Conservation (phyloP, 139 green algal species). For the Chlamydomonas eustigma region DNA sequence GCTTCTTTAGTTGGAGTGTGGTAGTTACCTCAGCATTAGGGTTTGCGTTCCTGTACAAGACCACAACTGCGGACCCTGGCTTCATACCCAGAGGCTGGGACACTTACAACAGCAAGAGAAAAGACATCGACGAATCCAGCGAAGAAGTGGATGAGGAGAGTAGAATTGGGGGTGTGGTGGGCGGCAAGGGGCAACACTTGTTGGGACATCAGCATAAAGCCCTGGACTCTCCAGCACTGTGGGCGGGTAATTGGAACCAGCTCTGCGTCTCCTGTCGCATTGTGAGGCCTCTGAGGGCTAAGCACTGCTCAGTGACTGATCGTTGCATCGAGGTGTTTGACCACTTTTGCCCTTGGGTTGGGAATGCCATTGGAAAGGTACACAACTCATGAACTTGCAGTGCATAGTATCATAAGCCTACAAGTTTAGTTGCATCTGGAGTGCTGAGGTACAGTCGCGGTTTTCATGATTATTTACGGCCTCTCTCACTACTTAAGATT, state of each 20-base stretch:
- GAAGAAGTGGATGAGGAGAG: not conserved
- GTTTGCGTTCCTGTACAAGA: conserved; percentile 69
- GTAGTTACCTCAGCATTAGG: not conserved
- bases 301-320: conserved; percentile 84
- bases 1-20: conserved; percentile 9
- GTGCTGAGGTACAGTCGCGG: too few relatives aligned
- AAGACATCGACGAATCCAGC: not conserved
- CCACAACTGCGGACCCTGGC: conserved; percentile 75
- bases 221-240: conserved; percentile 81
- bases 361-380: conserved; percentile 82
- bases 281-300: conserved; percentile 84
- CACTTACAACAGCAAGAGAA: conserved; percentile 20
- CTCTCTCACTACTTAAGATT: too few relatives aligned
- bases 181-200: not conserved
- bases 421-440: too few relatives aligned
- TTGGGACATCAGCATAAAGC: conserved; percentile 17
- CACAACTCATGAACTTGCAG: too few relatives aligned
- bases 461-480: too few relatives aligned
- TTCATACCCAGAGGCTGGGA: conserved; percentile 58
- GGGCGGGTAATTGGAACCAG: conserved; percentile 81
- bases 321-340: conserved; percentile 93
- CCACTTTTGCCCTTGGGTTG: conserved; percentile 97
- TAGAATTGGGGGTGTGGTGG: not conserved
- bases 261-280: conserved; percentile 90
- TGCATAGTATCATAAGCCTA: too few relatives aligned